Base-by-base conservation (phyloP, 345 rosid species). In the Eutrema heterophyllum region DNA sequence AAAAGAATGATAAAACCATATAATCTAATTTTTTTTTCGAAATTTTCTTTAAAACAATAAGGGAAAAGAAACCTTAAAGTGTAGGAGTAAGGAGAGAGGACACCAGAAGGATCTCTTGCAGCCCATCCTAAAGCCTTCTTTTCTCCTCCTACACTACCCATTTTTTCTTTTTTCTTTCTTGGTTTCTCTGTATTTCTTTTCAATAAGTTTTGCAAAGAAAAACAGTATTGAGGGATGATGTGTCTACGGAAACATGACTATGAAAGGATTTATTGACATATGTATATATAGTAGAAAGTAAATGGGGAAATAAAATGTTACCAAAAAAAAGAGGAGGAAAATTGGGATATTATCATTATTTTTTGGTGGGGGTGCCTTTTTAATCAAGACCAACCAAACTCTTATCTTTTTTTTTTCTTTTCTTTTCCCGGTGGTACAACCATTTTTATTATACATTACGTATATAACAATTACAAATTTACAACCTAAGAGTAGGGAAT, bases 51-150 rank as follows among this genome's bases (percentile, higher is more conserved):
- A n/a, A n/a, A n/a, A 26, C 9, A 44, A 74, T 0, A 58, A 69
- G 41, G 45, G 36, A 27, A 67, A 45, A 21, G 29, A 53, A 65
- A 76, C 95, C 95, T 89, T 52, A 89, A 84, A 73, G 63, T 75
- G 72, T 73, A 91, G 10, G 83, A 76, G 71, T 79, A 87, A 53
- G 95, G 93, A 39, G 97, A 80, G 29, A 89, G 84, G 36, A 71
- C 6, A 12, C 96, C 97, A 10, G 96, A 87, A 12, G 95, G 78
- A 45, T 89, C 97, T 81, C 85, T 77, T 30, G 96, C 96, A 27
- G 97, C 97, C 97, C 93, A 89, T 33, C 97, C 97, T 0, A 78
- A 68, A 21, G 81, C 79, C 30, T 78, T 84, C 73, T 81, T 85
- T 79, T 84, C 91, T 77, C 72, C 91, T 71, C 62, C 72, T 40